phyloP scores from a whole-genome alignment of 2,329 filamentous ascomycete genomes.

The Pseudogymnoascus sp. region DNA sequence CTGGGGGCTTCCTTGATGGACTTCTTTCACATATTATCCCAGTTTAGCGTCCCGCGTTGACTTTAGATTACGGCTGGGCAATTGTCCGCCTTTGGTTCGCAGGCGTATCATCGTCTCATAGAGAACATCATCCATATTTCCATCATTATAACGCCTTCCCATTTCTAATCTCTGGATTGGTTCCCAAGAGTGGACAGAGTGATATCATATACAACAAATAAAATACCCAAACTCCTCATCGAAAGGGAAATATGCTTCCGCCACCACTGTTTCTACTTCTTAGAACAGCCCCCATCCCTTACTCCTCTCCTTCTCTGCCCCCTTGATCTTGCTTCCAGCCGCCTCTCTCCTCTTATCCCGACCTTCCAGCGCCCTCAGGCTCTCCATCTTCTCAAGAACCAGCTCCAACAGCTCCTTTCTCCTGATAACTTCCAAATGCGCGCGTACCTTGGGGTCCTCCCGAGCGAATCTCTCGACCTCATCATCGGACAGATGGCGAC shows the following conservation, averaged over 20 bases:
- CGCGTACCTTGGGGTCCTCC: conserved; percentile 82
- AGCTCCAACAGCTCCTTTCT: conserved; percentile 89
- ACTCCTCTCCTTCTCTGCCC: conserved; percentile 12
- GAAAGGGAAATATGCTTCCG: conserved; percentile 2
- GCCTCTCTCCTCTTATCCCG: conserved; percentile 49
- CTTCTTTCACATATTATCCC: background rate
- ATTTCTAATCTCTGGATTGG: conserved; percentile 6
- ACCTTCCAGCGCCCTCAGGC: conserved; percentile 73
- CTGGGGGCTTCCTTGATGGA: background rate
- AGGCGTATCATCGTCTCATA: background rate
- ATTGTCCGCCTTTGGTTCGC: background rate
- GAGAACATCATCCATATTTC: background rate
- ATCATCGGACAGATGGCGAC: conserved; percentile 66
- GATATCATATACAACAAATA: conserved; percentile 10
- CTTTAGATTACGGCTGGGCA: background rate
- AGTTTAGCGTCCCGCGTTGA: background rate
- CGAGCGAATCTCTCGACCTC: conserved; percentile 86
- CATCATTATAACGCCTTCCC: conserved; percentile 3
- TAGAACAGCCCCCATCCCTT: conserved; percentile 22
- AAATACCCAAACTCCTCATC: conserved; percentile 7
- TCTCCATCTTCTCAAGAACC: conserved; percentile 93
- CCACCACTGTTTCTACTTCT: background rate
- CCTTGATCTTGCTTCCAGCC: conserved; percentile 23
- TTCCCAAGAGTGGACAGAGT: conserved; percentile 9
- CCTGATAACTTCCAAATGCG: conserved; percentile 84